Conservation (phyloP, 768 basidiomycete species). For the Russula brevipes region DNA sequence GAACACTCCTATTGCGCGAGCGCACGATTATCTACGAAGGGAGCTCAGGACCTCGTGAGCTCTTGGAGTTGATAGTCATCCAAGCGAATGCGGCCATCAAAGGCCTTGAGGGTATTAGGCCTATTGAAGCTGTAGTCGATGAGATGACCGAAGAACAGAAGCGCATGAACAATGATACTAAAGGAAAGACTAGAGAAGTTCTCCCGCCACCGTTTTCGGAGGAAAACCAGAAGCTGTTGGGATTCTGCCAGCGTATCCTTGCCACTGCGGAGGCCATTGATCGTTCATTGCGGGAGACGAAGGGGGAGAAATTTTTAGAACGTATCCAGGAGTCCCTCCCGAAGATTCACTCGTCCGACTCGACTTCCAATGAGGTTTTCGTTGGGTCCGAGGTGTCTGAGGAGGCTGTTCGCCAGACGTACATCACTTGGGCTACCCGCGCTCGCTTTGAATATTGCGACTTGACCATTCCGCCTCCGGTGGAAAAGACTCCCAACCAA, state of each 20-base stretch:
- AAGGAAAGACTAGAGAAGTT: constrained; percentile 62
- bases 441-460: constrained; percentile 92
- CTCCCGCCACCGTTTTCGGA: constrained; percentile 45
- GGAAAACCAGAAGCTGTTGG: constrained; percentile 71
- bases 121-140: constrained; percentile 40
- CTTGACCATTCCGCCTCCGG: constrained; percentile 46
- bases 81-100: constrained; percentile 92
- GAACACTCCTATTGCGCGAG: constrained; percentile 58
- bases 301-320: constrained; percentile 81
- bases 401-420: constrained; percentile 61
- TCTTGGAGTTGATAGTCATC: constrained; percentile 86
- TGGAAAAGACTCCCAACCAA: constrained; percentile 36
- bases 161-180: constrained; percentile 65
- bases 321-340: constrained; percentile 73
- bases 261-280: constrained; percentile 82
- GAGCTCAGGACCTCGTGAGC: constrained; percentile 82
- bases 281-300: constrained; percentile 79
- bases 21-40: constrained; percentile 87
- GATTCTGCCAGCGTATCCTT: constrained; percentile 83
- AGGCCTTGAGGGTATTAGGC: constrained; percentile 65
- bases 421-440: constrained; percentile 79
- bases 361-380: constrained; percentile 35
- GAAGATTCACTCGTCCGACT: constrained; percentile 54
- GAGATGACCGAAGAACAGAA: constrained; percentile 89
- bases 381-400: constrained; percentile 54